phyloP scores from a whole-genome alignment of 495 filamentous ascomycete species.

The Aspergillus biplanus region DNA sequence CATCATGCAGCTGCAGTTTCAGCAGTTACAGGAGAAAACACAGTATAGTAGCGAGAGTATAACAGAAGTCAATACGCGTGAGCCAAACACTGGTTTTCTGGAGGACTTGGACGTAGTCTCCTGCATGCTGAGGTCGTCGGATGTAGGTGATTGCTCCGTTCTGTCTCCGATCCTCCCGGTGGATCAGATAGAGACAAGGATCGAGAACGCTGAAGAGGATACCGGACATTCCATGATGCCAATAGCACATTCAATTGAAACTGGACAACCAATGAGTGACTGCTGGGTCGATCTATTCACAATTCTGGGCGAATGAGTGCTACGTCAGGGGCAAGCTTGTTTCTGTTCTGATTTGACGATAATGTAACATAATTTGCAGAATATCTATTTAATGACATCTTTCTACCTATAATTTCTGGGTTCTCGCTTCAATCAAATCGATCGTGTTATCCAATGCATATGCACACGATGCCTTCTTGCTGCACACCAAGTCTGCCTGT shows the following conservation, averaged over 20 bases:
- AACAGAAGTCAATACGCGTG: no score
- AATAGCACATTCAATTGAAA: background rate
- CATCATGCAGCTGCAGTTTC: background rate
- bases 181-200: background rate
- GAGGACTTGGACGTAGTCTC: no score
- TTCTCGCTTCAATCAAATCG: background rate
- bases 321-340: background rate
- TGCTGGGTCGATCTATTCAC: background rate
- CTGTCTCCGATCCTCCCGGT: background rate
- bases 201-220: background rate
- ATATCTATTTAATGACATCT: background rate
- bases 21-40: background rate
- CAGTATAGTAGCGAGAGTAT: no score
- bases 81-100: no score
- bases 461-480: conserved; percentile 48
- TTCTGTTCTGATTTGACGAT: background rate
- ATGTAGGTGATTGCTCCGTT: background rate
- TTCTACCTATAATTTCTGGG: background rate
- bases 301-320: background rate
- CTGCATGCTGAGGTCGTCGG: background rate
- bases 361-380: background rate
- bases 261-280: no score
- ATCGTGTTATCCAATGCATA: background rate
- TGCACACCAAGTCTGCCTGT: conserved; percentile 74
- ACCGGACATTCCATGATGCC: background rate